Conservation (phyloP, 108 stramenopile species). For the Poteriospumella lacustris region DNA sequence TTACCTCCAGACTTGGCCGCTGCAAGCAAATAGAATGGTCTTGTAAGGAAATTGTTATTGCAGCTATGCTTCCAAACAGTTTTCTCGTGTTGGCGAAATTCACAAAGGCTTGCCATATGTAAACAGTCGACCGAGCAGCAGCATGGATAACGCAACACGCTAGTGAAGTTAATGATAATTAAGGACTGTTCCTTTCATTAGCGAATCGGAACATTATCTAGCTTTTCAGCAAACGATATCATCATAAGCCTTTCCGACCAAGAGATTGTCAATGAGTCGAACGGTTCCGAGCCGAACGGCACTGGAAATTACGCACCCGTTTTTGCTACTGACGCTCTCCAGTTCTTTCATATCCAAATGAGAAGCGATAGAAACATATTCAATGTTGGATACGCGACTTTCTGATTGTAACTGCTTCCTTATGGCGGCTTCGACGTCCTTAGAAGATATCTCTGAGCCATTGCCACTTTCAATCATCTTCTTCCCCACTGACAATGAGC, state of each 20-base stretch:
- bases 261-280: constrained; percentile 49
- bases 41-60: too few relatives aligned
- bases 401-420: constrained; percentile 23
- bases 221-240: background rate
- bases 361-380: constrained; percentile 42
- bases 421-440: constrained; percentile 13
- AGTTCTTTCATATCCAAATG: constrained; percentile 37
- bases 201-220: too few relatives aligned
- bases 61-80: too few relatives aligned
- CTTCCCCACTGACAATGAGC: constrained; percentile 55
- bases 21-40: background rate
- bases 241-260: constrained; percentile 10
- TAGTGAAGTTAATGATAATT: too few relatives aligned
- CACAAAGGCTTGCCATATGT: too few relatives aligned
- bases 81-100: too few relatives aligned
- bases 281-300: constrained; percentile 40
- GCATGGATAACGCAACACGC: too few relatives aligned
- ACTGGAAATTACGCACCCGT: constrained; percentile 37
- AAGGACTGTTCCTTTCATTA: too few relatives aligned
- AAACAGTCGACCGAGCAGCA: too few relatives aligned
- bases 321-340: background rate
- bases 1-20: background rate
- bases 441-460: background rate
- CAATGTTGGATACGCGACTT: constrained; percentile 33
- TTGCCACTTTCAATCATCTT: background rate